Percentiles rank a stretch among this genome's conserved stretches.
Evolutionary conservation across 139 green algal genomes (phyloP).

Genomic region (Chlorella sp.): DNA sequence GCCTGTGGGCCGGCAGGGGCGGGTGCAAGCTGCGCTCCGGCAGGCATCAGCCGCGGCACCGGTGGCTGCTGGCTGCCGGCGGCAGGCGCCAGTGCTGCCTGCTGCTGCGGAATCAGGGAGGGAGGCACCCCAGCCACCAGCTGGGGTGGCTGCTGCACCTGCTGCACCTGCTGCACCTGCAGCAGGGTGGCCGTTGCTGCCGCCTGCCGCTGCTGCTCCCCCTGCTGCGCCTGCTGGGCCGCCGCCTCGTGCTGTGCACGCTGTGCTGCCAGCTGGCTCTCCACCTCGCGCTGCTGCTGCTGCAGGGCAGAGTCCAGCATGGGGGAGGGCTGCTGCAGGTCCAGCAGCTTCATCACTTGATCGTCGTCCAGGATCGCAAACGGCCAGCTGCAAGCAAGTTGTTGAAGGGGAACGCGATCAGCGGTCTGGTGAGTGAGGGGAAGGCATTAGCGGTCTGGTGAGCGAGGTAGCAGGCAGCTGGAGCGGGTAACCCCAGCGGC

Average conservation of each 20-base stretch:
- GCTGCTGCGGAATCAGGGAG: not conserved
- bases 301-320: not conserved
- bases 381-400: constrained; percentile 52
- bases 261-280: not conserved
- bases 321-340: constrained; percentile 27
- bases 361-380: constrained; percentile 90
- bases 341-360: constrained; percentile 75
- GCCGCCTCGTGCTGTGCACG: not conserved
- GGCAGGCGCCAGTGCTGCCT: not conserved
- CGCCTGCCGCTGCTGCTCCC: not conserved
- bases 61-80: not conserved
- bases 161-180: constrained; percentile 5
- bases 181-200: not conserved
- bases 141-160: not conserved
- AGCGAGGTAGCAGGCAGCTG: no score
- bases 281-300: not conserved
- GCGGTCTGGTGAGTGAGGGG: no score
- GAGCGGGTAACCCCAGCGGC: no score
- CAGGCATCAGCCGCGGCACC: no score
- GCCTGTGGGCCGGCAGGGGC: not conserved
- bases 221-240: constrained; percentile 1
- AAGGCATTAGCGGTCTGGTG: no score
- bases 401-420: not conserved
- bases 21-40: not conserved
- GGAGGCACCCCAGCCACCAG: not conserved